Base-by-base conservation (phyloP, 371 early-diverging fungal genomes). In the Circinella minor region DNA sequence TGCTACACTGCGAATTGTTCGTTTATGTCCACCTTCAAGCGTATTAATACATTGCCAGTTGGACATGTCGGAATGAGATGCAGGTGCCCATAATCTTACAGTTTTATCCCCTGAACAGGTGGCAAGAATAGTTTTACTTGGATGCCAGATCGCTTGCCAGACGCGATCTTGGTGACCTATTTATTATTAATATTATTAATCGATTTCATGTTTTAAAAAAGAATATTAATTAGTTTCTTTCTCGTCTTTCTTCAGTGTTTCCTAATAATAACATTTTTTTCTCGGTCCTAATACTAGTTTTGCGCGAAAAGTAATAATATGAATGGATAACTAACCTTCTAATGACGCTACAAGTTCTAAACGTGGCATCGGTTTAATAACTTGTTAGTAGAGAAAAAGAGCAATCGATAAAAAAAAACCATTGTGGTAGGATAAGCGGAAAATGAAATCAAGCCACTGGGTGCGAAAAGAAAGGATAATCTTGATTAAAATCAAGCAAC, bases 111-210 rank as follows among this genome's bases (percentile, higher is more conserved):
- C 93, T 51, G 91, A 88, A 79, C 95, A 95, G 18, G 94, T 90
- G 3, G 93, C 93, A 6, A 98, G 84, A 36, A 86, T 75, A 2
- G 84, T 81, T 46, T 91, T 91, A 11, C 86, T 84, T 0, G 94
- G 94, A 61, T 93, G 93, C 98, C 98, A 98, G 38, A 90, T 77
- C n/a, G 93, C 88, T 70, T 90, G 90, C 98, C 98, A 98, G 9
- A 95, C 96, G 54, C 93, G 86, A 83, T 95, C 96, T 38, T 88
- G 83, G 76, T 98, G 97, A 51, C 95, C 98, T 91, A 66, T 65
- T 62, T 43, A 18, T 57, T 34, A 34, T 34, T 27, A 57, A 15
- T 54, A 43, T 15, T 13, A 6, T 54, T 15, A 15, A 54, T 54
- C 6, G 20, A 13, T 54, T 18, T 54, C 15, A n/a, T 54, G 9